These are phyloP conservation scores for Fraxinus americana DNA, from an alignment of 257 asterid genomes.

Conservation along the genomic window DNA sequence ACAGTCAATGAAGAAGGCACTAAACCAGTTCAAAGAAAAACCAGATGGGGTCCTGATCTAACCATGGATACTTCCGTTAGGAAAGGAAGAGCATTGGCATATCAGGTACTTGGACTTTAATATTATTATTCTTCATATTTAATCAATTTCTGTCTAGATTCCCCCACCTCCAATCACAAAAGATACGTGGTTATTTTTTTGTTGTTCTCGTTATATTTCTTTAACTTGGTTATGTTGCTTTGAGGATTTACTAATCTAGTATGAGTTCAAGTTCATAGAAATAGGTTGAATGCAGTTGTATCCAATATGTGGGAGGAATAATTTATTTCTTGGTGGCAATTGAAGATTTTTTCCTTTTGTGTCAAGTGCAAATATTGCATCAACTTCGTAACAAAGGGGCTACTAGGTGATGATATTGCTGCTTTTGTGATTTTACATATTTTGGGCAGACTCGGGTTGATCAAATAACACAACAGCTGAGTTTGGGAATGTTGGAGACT, in stretches of 20 bases:
- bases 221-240: neutral
- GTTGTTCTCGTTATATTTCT: neutral
- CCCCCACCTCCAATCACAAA: neutral
- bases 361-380: conserved; percentile 50
- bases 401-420: conserved; percentile 69
- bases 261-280: conserved; percentile 22
- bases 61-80: conserved; percentile 67
- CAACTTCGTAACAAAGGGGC: conserved; percentile 58
- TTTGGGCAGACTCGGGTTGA: conserved; percentile 87
- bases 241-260: conserved; percentile 15
- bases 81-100: conserved; percentile 81
- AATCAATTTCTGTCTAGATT: neutral
- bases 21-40: conserved; percentile 62
- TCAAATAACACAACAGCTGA: conserved; percentile 77
- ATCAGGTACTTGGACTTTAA: conserved; percentile 59
- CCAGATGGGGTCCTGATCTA: conserved; percentile 92
- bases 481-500: conserved; percentile 38
- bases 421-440: conserved; percentile 62
- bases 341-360: conserved; percentile 40
- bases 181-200: neutral
- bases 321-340: conserved; percentile 42
- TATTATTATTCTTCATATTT: neutral
- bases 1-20: conserved; percentile 50
- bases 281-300: conserved; percentile 35
- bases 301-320: conserved; percentile 27